A percentile compares a stretch with the other conserved stretches of the same genome.
These are phyloP conservation scores for Pyrrhoderma noxium DNA, from an alignment of 1,284 basidiomycete species.

Conservation along the genomic window DNA sequence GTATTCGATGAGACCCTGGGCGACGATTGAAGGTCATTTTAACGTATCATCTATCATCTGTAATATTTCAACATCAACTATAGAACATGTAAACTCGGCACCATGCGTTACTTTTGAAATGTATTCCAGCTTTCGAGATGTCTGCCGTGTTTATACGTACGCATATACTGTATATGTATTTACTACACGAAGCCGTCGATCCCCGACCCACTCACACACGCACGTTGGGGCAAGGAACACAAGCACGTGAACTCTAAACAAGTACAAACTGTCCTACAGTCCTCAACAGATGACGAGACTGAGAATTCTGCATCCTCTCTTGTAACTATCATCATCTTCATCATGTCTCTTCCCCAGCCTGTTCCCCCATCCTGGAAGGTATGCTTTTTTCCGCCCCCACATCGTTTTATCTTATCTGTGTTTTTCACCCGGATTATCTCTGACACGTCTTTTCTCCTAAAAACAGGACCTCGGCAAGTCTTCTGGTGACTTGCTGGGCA, in stretches of 20 bases:
- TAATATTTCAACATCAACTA: not conserved
- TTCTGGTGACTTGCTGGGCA: slow-evolving; percentile 88
- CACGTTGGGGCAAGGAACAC: no score
- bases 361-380: slow-evolving; percentile 94
- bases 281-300: slow-evolving; percentile 5
- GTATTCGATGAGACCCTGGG: slow-evolving; percentile 10
- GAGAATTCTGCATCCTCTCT: slow-evolving; percentile 1
- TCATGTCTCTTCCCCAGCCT: slow-evolving; percentile 80
- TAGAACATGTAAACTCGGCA: not conserved
- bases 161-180: no score
- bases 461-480: slow-evolving; percentile 92
- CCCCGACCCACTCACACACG: no score
- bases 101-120: no score
- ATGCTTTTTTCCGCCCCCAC: no score
- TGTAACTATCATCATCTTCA: slow-evolving; percentile 10
- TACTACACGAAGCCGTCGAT: no score
- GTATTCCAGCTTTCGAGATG: no score
- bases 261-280: slow-evolving; percentile 5
- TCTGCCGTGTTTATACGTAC: no score
- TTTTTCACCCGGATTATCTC: no score
- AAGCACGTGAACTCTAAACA: not conserved
- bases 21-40: no score
- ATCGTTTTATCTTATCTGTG: no score
- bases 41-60: no score
- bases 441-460: not conserved